Evolutionary conservation across 352 stramenopile species (phyloP).

Genomic region (Globisporangium uncinulatum): DNA sequence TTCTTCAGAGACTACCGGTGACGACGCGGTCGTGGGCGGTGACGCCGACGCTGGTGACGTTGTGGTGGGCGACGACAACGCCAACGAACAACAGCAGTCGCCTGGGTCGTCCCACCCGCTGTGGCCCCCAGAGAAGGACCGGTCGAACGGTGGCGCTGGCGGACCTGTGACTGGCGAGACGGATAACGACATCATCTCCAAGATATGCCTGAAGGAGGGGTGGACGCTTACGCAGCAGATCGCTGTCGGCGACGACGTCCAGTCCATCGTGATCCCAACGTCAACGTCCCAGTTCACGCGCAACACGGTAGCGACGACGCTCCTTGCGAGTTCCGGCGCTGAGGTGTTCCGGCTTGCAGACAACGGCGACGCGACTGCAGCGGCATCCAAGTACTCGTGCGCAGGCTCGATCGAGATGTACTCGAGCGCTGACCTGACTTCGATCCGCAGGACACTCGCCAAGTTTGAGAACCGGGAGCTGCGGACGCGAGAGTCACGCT

Average conservation of each 20-base stretch:
- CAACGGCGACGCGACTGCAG: neutral
- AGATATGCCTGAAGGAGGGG: slow-evolving; percentile 11
- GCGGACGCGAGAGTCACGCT: slow-evolving; percentile 7
- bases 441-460: slow-evolving; percentile 3
- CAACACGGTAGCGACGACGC: slow-evolving; percentile 14
- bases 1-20: neutral
- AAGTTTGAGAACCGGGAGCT: slow-evolving; percentile 6
- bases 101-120: neutral
- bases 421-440: slow-evolving; percentile 14
- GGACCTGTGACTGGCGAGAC: neutral
- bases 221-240: slow-evolving; percentile 14
- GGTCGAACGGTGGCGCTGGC: neutral
- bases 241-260: slow-evolving; percentile 1
- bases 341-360: neutral
- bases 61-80: neutral
- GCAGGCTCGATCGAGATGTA: slow-evolving; percentile 15
- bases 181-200: slow-evolving; percentile 9
- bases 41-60: neutral
- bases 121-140: neutral
- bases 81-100: neutral
- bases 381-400: slow-evolving; percentile 15
- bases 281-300: slow-evolving; percentile 19
- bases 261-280: slow-evolving; percentile 12
- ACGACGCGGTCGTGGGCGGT: neutral
- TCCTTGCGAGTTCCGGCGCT: slow-evolving; percentile 9